Conservation (phyloP, 495 filamentous ascomycete genomes). For the Mytilinidion resinicola region DNA sequence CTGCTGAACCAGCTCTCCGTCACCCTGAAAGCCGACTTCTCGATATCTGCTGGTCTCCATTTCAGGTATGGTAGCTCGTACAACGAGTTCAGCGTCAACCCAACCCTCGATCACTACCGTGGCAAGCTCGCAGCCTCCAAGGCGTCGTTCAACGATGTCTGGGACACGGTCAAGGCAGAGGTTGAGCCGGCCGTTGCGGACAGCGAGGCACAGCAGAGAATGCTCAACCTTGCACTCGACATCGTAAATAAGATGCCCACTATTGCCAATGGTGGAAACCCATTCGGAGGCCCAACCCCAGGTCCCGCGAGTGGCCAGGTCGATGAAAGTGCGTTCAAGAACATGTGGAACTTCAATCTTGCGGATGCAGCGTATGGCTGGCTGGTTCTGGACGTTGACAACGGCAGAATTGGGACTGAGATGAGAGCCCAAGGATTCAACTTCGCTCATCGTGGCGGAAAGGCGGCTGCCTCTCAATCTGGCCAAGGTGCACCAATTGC, state of each 20-base stretch:
- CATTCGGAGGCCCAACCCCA: conserved; percentile 82
- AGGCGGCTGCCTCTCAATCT: conserved; percentile 34
- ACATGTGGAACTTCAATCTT: conserved; percentile 99
- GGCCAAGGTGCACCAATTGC: conserved; percentile 29
- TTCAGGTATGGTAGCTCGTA: conserved; percentile 99
- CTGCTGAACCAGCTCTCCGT: conserved; percentile 98
- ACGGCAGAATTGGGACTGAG: conserved; percentile 91
- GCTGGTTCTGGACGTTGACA: conserved; percentile 88
- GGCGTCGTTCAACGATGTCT: conserved; percentile 97
- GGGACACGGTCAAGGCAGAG: conserved; percentile 96
- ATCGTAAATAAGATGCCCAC: conserved; percentile 95
- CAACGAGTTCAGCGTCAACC: conserved; percentile 99
- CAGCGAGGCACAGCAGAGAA: conserved; percentile 85
- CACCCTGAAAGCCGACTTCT: conserved; percentile 96
- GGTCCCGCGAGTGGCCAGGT: conserved; percentile 76
- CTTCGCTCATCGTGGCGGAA: conserved; percentile 82
- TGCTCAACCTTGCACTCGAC: conserved; percentile 80
- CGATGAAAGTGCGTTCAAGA: conserved; percentile 99
- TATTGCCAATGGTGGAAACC: conserved; percentile 89
- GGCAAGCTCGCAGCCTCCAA: conserved; percentile 99
- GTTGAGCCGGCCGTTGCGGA: conserved; percentile 88
- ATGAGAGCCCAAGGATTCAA: conserved; percentile 99
- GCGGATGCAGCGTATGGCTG: conserved; percentile 97
- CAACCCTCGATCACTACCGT: conserved; percentile 94
- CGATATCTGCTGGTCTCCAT: conserved; percentile 92